Evolutionary conservation across 2,329 filamentous ascomycete species (phyloP), one percentile per base, ranked within the genome.

Genomic region (Coniella lustricola): DNA sequence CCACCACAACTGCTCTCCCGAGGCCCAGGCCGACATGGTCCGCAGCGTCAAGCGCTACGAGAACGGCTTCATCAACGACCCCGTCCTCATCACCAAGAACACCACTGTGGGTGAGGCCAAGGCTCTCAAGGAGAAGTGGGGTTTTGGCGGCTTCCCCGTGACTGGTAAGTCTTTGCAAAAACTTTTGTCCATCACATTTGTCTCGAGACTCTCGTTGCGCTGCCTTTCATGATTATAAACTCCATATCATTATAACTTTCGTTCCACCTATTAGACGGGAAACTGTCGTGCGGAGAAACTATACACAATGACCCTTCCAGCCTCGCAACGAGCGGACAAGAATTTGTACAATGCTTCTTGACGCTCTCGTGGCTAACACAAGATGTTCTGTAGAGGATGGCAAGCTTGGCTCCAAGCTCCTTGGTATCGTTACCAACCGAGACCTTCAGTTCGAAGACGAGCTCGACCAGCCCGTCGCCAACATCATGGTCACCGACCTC

Each of bases 31-130:
- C 57, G 90, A 95, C 74, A 98, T 98, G 93, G 88, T 98, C 58
- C 82, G 89, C 69, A 97, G 96, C 76, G 93, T 98, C 61, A 98
- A 98, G 85, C 82, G 93, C 63, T 98, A 90, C 70, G 93, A 98
- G 75, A 98, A 98, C 74, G 93, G 93, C 60, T 98, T 98, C 76
- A 98, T 98, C 65, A 77, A 89, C 40, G 94, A 98, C 64, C 93
- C 93, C 37, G 82, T 98, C 50, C 90, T 97, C 63, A 88, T 98
- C 60, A 85, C 81, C 62, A 87, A 87, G 52, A 80, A 78, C 57
- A 94, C 89, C 56, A 96, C 91, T 34, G 87, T 98, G 50, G 88
- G 81, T 45, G 90, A 97, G 70, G 91, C 89, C 51, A 91, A 86
- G 70, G 84, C 85, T 29, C 76, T 98, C 58, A 98, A 96, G 78